Evolutionary conservation across 2,329 filamentous ascomycete species (phyloP).

Genomic region (Ascochyta clinopodiicola): DNA sequence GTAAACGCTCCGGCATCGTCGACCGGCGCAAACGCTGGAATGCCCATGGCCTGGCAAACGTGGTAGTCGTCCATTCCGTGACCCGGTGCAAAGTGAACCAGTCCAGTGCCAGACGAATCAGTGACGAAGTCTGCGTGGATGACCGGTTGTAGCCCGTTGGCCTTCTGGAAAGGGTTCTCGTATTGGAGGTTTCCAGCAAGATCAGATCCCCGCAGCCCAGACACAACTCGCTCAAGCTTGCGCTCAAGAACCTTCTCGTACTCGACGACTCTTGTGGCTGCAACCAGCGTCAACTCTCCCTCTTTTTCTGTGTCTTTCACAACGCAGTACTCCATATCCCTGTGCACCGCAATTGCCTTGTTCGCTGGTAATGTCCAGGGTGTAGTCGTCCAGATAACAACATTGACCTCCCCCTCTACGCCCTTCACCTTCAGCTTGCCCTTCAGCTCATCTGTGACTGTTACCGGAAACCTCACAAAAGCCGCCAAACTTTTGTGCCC

Average conservation of each 20-base stretch:
- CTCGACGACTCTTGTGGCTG: slow-evolving; percentile 71
- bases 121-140: slow-evolving; percentile 90
- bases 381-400: slow-evolving; percentile 98
- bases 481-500: slow-evolving; percentile 74
- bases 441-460: slow-evolving; percentile 52
- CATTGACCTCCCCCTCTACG: slow-evolving; percentile 59
- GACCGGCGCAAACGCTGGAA: slow-evolving; percentile 80
- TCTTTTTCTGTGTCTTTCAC: slow-evolving; percentile 54
- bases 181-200: slow-evolving; percentile 71
- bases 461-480: slow-evolving; percentile 80
- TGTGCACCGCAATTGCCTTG: slow-evolving; percentile 81
- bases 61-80: slow-evolving; percentile 98
- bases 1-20: slow-evolving; percentile 84
- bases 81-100: slow-evolving; percentile 94
- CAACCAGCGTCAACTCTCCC: slow-evolving; percentile 71
- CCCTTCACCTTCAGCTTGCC: slow-evolving; percentile 22
- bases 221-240: slow-evolving; percentile 58
- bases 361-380: slow-evolving; percentile 98
- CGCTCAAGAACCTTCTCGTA: slow-evolving; percentile 42
- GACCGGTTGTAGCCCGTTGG: slow-evolving; percentile 68
- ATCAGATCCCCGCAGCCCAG: slow-evolving; percentile 68
- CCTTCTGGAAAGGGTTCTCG: slow-evolving; percentile 71
- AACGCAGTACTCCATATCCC: slow-evolving; percentile 75
- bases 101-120: slow-evolving; percentile 84
- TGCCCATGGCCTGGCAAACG: slow-evolving; percentile 72